phyloP scores from a whole-genome alignment of 148 eudicot genomes.

The Silene latifolia region DNA sequence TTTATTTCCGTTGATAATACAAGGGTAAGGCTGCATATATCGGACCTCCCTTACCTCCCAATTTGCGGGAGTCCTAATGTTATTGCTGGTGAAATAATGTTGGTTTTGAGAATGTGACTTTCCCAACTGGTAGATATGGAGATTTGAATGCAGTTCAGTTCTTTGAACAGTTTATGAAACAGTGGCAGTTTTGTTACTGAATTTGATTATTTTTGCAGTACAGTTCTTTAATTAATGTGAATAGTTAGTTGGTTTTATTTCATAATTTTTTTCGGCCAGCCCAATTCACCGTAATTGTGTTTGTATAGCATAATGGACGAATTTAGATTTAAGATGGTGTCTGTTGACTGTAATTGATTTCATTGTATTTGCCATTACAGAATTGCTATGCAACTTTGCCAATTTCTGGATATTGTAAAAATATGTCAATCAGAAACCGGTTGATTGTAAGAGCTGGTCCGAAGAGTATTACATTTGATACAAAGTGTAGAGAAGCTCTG shows the following conservation, averaged over 20 bases:
- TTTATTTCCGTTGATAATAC: no score
- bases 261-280: no score
- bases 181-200: not conserved
- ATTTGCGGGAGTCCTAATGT: not conserved
- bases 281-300: no score
- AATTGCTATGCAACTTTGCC: conserved; percentile 15
- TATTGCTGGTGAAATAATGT: not conserved
- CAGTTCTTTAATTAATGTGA: no score
- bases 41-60: no score
- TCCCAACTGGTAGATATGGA: not conserved
- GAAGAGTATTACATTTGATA: conserved; percentile 67
- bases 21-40: no score
- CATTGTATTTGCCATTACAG: conserved; percentile 28
- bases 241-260: no score
- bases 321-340: not conserved
- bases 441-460: conserved; percentile 75
- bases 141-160: not conserved
- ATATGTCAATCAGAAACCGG: conserved; percentile 16
- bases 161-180: not conserved
- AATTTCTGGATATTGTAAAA: conserved; percentile 27
- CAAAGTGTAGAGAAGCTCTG: conserved; percentile 67
- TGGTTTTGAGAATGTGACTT: not conserved
- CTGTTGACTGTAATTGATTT: not conserved
- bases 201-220: no score
- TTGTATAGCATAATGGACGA: not conserved